Base-by-base conservation (phyloP, 1,284 basidiomycete genomes). In the Veloboletus limbatus region DNA sequence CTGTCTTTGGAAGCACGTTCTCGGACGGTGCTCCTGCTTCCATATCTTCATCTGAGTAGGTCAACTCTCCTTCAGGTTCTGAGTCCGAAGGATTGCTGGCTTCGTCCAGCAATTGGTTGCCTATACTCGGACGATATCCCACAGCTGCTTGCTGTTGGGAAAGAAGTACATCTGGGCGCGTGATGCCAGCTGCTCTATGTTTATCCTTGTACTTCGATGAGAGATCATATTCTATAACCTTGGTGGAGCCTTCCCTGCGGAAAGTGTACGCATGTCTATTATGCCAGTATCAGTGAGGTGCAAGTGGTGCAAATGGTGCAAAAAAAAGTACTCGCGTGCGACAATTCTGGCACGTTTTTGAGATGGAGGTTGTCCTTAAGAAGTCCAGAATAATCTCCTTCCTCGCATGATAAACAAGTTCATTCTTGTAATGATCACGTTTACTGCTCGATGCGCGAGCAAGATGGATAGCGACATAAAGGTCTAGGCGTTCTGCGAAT, bases 191-290 rank as follows among this genome's bases (percentile, higher is more conserved):
- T n/a, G 71, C 66, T 6, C 69, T 62, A 63, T 88, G 82, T 42
- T 79, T 75, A 28, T 69, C 74, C 66, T 89, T 90, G 62, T 95
- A 88, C 69, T 94, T 96, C 6, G 68, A 47, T 2, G 89, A 76
- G 24, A 98, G 77, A 58, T 94, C 93, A 59, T 91, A 90, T 70
- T 98, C 95, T 64, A 98, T 88, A 53, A 99, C 81, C 71, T 97
- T 98, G 49, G 92, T 90, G 62, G 91, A 79, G 2, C 92, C 93
- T 64, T 99, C 97, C 66, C 95, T 97, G 49, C 95, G 85, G 69
- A 92, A 91, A 0, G 90, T 89, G 62, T 92, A 92, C 2, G 78
- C 84, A 59, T 79, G 71, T n/a, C 93, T 96, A 44, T 51, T 27
- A 40, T 25, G 31, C 24, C 6, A 39, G 14, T n/a, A 28, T 56